phyloP scores from a whole-genome alignment of 768 basidiomycete species.

The Chlorophyllum brunneum region DNA sequence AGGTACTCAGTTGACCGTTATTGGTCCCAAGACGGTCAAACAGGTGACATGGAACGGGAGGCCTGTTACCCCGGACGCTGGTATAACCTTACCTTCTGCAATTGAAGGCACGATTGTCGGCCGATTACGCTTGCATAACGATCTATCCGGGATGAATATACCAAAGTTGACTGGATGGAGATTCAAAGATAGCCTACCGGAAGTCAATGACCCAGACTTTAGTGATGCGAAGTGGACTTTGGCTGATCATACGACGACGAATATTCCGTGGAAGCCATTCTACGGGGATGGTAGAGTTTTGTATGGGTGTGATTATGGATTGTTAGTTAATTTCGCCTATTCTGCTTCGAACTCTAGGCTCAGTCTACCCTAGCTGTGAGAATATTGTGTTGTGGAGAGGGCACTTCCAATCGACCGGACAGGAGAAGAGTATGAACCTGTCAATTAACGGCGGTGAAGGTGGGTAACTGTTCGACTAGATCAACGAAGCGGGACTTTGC shows the following conservation, averaged over 20 bases:
- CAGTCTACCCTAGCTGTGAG: conserved; percentile 57
- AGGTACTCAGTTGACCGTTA: conserved; percentile 53
- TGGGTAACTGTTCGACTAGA: conserved; percentile 28
- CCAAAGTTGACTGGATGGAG: conserved; percentile 65
- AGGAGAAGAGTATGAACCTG: conserved; percentile 55
- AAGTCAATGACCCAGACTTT: conserved; percentile 46
- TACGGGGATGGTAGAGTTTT: conserved; percentile 77
- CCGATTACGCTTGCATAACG: conserved; percentile 31
- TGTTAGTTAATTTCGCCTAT: conserved; percentile 40
- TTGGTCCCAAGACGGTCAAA: conserved; percentile 51
- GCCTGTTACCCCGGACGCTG: conserved; percentile 30
- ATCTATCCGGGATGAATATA: conserved; percentile 28
- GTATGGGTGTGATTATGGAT: conserved; percentile 86
- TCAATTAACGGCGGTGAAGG: conserved; percentile 82
- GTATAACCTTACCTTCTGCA: conserved; percentile 25
- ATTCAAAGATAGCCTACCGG: conserved; percentile 73
- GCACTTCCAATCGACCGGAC: conserved; percentile 63
- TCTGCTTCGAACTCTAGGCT: neutral
- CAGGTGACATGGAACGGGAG: conserved; percentile 75
- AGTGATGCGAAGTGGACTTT: conserved; percentile 62
- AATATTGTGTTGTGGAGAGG: conserved; percentile 81
- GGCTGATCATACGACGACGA: conserved; percentile 72
- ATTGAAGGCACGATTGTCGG: conserved; percentile 46
- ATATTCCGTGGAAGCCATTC: conserved; percentile 62
- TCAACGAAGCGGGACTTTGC: neutral